These are phyloP conservation scores for Trametes cingulata DNA, from an alignment of 768 basidiomycete genomes.

Conservation along the genomic window DNA sequence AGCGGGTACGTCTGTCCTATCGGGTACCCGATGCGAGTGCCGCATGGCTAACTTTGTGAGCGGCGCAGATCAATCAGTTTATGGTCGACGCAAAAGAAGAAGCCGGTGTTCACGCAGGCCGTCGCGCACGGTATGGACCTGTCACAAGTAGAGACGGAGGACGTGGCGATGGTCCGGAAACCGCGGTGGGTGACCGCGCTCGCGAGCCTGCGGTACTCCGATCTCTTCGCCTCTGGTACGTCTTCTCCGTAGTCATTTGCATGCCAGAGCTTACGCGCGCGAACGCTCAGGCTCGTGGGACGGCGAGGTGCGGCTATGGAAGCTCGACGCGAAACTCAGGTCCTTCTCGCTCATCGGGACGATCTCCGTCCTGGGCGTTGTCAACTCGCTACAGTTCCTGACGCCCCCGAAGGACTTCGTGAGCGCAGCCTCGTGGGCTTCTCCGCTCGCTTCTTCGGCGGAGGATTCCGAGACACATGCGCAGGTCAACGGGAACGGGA, in stretches of 20 bases:
- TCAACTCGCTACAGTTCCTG: constrained; percentile 89
- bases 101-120: constrained; percentile 84
- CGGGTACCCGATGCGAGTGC: neutral
- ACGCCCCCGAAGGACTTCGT: constrained; percentile 46
- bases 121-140: constrained; percentile 88
- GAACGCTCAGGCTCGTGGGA: constrained; percentile 85
- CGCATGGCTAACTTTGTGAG: neutral
- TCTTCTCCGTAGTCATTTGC: constrained; percentile 10
- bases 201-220: constrained; percentile 81
- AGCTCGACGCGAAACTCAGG: constrained; percentile 75
- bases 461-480: constrained; percentile 22
- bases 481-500: constrained; percentile 25
- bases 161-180: constrained; percentile 63
- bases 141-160: constrained; percentile 69
- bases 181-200: constrained; percentile 93
- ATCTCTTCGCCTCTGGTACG: constrained; percentile 87
- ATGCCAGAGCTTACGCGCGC: constrained; percentile 1
- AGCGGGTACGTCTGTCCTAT: constrained; percentile 65
- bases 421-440: constrained; percentile 46
- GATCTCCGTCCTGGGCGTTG: constrained; percentile 70
- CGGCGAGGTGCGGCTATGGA: constrained; percentile 87
- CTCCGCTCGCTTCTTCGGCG: neutral
- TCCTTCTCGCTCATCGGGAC: constrained; percentile 71
- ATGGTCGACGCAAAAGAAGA: constrained; percentile 93
- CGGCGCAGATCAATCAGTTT: constrained; percentile 77